Percentiles rank a stretch among this genome's conserved stretches.
phyloP scores from a whole-genome alignment of 441 rosid species.

The Erodium texanum region DNA sequence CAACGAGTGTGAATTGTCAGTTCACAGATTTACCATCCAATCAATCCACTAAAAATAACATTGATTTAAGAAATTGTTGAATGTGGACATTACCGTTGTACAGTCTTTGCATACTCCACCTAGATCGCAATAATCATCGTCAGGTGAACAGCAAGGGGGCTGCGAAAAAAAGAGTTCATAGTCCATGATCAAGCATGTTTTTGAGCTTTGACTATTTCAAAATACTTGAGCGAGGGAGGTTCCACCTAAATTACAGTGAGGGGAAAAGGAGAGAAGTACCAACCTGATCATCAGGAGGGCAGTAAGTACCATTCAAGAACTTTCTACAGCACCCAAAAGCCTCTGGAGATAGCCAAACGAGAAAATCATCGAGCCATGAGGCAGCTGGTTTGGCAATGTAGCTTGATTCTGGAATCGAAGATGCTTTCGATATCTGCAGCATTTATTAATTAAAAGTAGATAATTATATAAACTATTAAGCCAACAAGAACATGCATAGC shows the following conservation, averaged over 20 bases:
- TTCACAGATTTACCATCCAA: background rate
- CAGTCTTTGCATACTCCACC: conserved; percentile 64
- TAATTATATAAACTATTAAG: background rate
- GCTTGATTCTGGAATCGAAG: conserved; percentile 45
- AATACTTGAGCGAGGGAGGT: background rate
- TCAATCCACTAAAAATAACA: background rate
- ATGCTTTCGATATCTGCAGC: conserved; percentile 53
- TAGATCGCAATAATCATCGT: conserved; percentile 50
- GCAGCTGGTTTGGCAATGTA: conserved; percentile 70
- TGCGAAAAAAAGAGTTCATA: conserved; percentile 22
- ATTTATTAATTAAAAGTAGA: background rate
- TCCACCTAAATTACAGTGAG: conserved; percentile 11
- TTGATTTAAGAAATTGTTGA: background rate
- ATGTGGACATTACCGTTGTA: conserved; percentile 45
- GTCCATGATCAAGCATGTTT: conserved; percentile 10
- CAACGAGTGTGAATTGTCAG: conserved; percentile 26
- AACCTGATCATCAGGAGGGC: conserved; percentile 72
- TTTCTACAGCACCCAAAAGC: conserved; percentile 69
- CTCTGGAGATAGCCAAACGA: conserved; percentile 63
- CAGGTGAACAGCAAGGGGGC: conserved; percentile 88
- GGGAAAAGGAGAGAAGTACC: conserved; percentile 12
- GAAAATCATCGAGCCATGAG: conserved; percentile 66
- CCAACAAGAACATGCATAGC: background rate
- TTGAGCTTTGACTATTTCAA: conserved; percentile 11
- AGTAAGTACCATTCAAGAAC: conserved; percentile 44